These are phyloP conservation scores for Fusarium setosum DNA, from an alignment of 2,329 filamentous ascomycete genomes.

Conservation along the genomic window DNA sequence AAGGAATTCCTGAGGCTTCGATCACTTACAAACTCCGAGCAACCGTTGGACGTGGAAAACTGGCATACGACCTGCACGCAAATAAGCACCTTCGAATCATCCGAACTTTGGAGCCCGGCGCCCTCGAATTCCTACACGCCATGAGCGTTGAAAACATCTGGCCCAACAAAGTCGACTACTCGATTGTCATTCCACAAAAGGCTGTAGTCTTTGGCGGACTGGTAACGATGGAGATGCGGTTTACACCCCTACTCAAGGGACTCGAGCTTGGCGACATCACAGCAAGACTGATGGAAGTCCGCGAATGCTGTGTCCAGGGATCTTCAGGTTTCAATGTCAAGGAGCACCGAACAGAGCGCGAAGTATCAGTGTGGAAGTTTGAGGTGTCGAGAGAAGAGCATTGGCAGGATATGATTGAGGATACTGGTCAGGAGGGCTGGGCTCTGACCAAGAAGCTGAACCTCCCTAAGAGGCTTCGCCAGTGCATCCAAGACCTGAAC, in stretches of 20 bases:
- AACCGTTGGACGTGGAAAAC: conserved; percentile 86
- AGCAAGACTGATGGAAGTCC: conserved; percentile 82
- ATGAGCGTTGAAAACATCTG: conserved; percentile 98
- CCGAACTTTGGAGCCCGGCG: conserved; percentile 79
- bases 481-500: conserved; percentile 91
- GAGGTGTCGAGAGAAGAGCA: conserved; percentile 68
- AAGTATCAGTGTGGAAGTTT: conserved; percentile 70
- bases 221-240: conserved; percentile 84
- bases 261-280: conserved; percentile 86
- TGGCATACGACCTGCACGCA: conserved; percentile 86
- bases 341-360: conserved; percentile 72
- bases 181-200: conserved; percentile 91
- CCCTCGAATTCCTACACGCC: conserved; percentile 83
- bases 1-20: conserved; percentile 87
- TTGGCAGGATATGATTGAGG: conserved; percentile 76
- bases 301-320: conserved; percentile 71
- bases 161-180: conserved; percentile 98
- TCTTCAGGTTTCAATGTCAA: conserved; percentile 59
- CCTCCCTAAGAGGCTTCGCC: conserved; percentile 83
- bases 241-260: conserved; percentile 90
- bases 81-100: conserved; percentile 84
- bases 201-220: conserved; percentile 93
- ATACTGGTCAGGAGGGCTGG: conserved; percentile 75
- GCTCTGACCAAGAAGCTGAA: conserved; percentile 70
- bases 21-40: conserved; percentile 93